Conservation (phyloP, 805 yeast species). For the Debaryomyces prosopidis region DNA sequence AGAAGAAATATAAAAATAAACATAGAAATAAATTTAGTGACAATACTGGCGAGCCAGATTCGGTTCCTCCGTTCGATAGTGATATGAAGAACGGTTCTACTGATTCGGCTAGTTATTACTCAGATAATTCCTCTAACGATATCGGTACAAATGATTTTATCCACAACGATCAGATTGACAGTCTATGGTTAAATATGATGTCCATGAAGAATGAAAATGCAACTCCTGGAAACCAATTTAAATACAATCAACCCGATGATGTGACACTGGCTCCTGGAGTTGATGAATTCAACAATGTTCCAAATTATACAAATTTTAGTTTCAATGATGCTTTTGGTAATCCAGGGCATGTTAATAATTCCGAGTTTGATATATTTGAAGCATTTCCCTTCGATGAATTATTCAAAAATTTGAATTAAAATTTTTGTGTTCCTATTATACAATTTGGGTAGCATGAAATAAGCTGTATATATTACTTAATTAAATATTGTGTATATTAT, state of each 20-base stretch:
- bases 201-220: conserved; percentile 6
- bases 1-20: conserved; percentile 3
- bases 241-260: background rate
- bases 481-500: background rate
- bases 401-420: conserved; percentile 9
- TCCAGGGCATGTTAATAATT: background rate
- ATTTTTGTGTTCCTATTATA: too few species aligned
- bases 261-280: background rate
- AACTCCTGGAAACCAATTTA: background rate
- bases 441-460: background rate
- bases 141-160: conserved; percentile 6
- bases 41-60: background rate
- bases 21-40: background rate
- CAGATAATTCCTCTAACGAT: background rate
- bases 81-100: background rate
- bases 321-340: background rate
- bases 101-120: background rate
- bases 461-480: conserved; percentile 1
- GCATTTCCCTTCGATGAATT: conserved; percentile 11
- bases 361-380: conserved; percentile 6
- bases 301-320: background rate
- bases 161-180: conserved; percentile 15
- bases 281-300: conserved; percentile 1
- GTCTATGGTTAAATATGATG: conserved; percentile 18
- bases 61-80: conserved; percentile 1